A percentile compares a stretch with the other conserved stretches of the same genome.
Evolutionary conservation across 73 alveolate genomes (phyloP).

Genomic region (Blepharisma stoltei): DNA sequence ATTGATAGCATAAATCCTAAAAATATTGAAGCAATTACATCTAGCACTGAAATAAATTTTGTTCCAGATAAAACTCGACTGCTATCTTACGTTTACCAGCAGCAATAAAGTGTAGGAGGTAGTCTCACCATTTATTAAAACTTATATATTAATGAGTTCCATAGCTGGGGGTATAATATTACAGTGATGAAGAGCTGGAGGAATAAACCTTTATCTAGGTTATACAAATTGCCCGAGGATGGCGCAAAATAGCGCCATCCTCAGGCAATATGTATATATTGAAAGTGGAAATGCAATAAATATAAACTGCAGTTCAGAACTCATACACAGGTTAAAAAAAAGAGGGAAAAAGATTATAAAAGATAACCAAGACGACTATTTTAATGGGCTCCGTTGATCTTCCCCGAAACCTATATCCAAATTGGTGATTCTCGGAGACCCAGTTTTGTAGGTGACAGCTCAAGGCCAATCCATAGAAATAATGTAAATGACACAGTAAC

Average conservation of each 20-base stretch:
- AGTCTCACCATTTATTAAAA: too few relatives aligned
- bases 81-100: too few relatives aligned
- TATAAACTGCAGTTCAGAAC: conserved; percentile 47
- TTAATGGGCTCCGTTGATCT: neutral
- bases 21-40: too few relatives aligned
- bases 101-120: too few relatives aligned
- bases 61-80: too few relatives aligned
- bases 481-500: neutral
- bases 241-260: too few relatives aligned
- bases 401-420: neutral
- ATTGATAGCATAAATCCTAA: too few relatives aligned
- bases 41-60: too few relatives aligned
- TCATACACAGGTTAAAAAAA: neutral
- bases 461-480: neutral
- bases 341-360: conserved; percentile 22
- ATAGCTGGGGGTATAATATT: conserved; percentile 21
- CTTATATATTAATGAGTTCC: too few relatives aligned
- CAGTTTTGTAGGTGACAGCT: too few relatives aligned
- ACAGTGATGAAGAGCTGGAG: conserved; percentile 12
- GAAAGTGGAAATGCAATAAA: conserved; percentile 43
- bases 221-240: too few relatives aligned
- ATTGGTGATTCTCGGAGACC: neutral
- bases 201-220: neutral
- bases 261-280: too few relatives aligned
- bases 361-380: conserved; percentile 41